Evolutionary conservation across 1,139 yeast species (phyloP), one percentile per base, ranked within the genome.

Genomic region (Lodderomyces beijingensis): DNA sequence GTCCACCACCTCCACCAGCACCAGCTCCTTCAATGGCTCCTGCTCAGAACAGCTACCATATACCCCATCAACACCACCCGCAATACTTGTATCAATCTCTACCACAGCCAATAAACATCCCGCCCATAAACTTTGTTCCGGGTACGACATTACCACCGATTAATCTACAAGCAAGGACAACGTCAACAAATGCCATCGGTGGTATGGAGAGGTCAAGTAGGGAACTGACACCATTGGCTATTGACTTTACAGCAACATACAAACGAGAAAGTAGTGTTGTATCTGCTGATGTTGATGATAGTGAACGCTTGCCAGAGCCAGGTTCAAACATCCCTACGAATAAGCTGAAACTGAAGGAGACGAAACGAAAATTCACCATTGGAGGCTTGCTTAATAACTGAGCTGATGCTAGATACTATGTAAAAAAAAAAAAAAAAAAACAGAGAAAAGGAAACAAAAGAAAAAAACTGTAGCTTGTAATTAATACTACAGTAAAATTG

Each of bases 1-100:
- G 72, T 1, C 73, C 71, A 3, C 68, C 68, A 2, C 67, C 68
- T 12, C 37, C 33, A 16, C 9, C 25, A 12, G 12, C 25, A 23
- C 7, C 25, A 10, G 25, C 25, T 7, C 25, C 9, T 23, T 14
- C 22, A 8, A 19, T 19, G 22, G 10, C 25, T 10, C 25, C 12
- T 10, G n/a, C n/a, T 23, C 25, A 23, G 14, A 6, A 23, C 12
- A 10, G 21, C 21, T 19, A 19, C 21, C 21, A 19, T 19, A 19
- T 19, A 7, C 7, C 7, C 21, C 21, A 19, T 19, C 21, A 19
- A 19, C 14, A 23, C 25, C 25, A 23, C 15, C 16, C 40, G 15
- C 22, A 19, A 19, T 9, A n/a, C 22, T 19, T 19, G 22, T 19
- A 19, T 12, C 25, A 11, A 12, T 10, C 6, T 10, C n/a, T 12